Evolutionary conservation across 2,329 filamentous ascomycete genomes (phyloP).

Genomic region (Aspergillus sp.): DNA sequence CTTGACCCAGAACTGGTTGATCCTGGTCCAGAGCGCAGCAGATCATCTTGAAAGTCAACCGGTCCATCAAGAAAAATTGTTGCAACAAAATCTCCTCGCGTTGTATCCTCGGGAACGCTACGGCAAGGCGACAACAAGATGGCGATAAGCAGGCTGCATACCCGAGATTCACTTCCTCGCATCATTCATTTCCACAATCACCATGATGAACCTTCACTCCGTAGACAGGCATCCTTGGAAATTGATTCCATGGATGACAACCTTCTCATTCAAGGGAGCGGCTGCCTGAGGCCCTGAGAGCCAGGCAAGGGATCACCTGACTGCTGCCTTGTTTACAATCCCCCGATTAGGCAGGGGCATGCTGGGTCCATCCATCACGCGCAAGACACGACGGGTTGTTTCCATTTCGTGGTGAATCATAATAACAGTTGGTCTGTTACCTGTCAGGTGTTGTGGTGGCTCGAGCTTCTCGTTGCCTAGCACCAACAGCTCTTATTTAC

Average conservation of each 20-base stretch:
- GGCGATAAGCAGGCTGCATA: not conserved
- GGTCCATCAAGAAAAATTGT: too few relatives aligned
- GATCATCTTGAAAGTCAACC: too few relatives aligned
- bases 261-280: not conserved
- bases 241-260: not conserved
- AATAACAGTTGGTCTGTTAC: conserved; percentile 12
- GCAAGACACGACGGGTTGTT: conserved; percentile 9
- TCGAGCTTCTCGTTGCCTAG: conserved; percentile 4
- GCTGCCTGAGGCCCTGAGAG: not conserved
- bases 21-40: not conserved
- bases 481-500: not conserved
- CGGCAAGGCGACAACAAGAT: not conserved
- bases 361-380: conserved; percentile 18
- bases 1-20: not conserved
- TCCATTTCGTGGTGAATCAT: conserved; percentile 8
- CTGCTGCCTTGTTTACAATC: conserved; percentile 20
- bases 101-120: conserved; percentile 1
- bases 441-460: not conserved
- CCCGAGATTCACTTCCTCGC: not conserved
- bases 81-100: not conserved
- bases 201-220: not conserved
- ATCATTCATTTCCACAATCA: not conserved
- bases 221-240: not conserved
- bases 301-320: conserved; percentile 20
- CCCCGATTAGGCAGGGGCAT: conserved; percentile 16